These are phyloP conservation scores for Brassica hybrid DNA, from an alignment of 441 rosid species.

Conservation along the genomic window DNA sequence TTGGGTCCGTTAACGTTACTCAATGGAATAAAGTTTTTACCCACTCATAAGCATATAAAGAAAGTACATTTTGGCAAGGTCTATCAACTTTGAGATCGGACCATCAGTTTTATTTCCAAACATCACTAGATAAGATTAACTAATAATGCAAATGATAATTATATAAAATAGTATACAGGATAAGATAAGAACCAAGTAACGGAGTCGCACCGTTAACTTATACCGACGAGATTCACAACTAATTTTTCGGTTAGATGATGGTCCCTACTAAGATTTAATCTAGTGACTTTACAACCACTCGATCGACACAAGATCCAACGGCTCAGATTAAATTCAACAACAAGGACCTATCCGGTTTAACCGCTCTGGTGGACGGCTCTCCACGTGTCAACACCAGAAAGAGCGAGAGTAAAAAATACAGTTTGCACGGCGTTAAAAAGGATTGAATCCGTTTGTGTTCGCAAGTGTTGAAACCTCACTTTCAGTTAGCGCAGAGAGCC, in stretches of 20 bases:
- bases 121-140: no score
- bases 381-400: background rate
- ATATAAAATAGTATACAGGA: background rate
- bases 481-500: background rate
- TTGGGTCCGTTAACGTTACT: background rate
- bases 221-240: constrained; percentile 1
- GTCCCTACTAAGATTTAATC: background rate
- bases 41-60: background rate
- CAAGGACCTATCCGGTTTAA: background rate
- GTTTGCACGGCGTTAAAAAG: background rate
- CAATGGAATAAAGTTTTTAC: background rate
- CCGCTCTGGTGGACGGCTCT: constrained; percentile 12
- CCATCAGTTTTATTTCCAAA: background rate
- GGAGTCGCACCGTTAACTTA: background rate
- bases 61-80: background rate
- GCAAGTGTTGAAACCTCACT: constrained; percentile 7
- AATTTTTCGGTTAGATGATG: background rate
- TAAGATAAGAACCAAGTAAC: constrained; percentile 4
- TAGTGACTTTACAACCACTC: background rate
- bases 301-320: constrained; percentile 4
- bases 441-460: constrained; percentile 7
- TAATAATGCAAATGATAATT: background rate
- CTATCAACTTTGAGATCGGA: background rate
- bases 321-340: background rate
- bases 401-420: background rate